Base-by-base conservation (phyloP, 345 rosid genomes). In the Salix suchowensis region DNA sequence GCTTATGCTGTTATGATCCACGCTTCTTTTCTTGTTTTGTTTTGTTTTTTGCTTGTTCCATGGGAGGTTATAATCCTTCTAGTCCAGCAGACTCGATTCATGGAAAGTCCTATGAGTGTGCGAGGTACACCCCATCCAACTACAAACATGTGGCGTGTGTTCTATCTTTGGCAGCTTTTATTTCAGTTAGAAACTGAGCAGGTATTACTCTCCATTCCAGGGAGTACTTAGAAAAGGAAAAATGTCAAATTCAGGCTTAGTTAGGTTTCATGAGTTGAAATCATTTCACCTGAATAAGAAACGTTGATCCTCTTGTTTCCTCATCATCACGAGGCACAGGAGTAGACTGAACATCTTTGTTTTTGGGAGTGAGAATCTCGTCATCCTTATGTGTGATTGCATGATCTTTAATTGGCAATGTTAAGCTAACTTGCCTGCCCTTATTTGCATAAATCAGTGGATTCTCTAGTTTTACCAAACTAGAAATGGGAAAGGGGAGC, bases 251-350 rank as follows among this genome's bases (percentile, higher is more conserved):
- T 9, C 23, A 54, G 7, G 24, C 24, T 21, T 24, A 50, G 16
- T 21, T 6, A 14, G 32, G 39, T 36, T 42, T 52, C 40, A 52
- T 42, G 67, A 21, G 21, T 52, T 15, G 48, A 46, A 26, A 71
- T 28, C 15, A 62, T 60, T 70, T 79, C 74, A 95, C 98, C 93
- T 91, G 92, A 77, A 76, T 78, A 71, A 95, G 85, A 87, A 90
- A 96, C 61, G 84, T 86, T 70, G 98, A 85, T 78, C 97, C 98
- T 77, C 78, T 89, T 44, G 87, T 84, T 86, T 90, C 94, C 76
- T 87, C 86, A 68, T 85, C 86, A 70, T 76, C 81, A 32, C 83
- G 55, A 72, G 85, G 75, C 70, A 71, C 79, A 77, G 74, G 42
- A 67, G 73, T 84, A 54, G 73, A 67, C 40, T 69, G 81, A 74